Base-by-base conservation (phyloP, 352 stramenopile genomes). In the Pythium aphanidermatum region DNA sequence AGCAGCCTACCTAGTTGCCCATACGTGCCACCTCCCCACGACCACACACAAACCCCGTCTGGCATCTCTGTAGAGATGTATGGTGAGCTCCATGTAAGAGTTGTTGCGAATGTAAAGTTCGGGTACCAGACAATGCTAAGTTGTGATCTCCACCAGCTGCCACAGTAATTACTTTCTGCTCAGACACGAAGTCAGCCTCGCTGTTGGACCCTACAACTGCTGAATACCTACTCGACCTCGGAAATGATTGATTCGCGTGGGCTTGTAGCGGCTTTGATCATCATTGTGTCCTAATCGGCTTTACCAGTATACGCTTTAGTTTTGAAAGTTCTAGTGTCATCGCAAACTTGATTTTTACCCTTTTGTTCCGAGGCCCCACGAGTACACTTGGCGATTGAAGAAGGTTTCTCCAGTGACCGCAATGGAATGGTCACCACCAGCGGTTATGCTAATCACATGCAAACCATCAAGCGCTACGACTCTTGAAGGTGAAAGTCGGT, bases 301-400 rank as follows among this genome's bases (percentile, higher is more conserved):
- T n/a, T n/a, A n/a, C n/a, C n/a, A n/a, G n/a, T n/a, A n/a, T n/a
- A n/a, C n/a, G n/a, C n/a, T n/a, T n/a, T n/a, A n/a, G n/a, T n/a
- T n/a, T n/a, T n/a, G n/a, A n/a, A n/a, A n/a, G n/a, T n/a, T n/a
- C n/a, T n/a, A n/a, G n/a, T n/a, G n/a, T n/a, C n/a, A n/a, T n/a
- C n/a, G n/a, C n/a, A n/a, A n/a, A n/a, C n/a, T n/a, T n/a, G n/a
- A n/a, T n/a, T n/a, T n/a, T 7, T 63, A 92, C 80, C 80, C 80
- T 19, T 85, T 81, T 11, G 46, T 42, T 11, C 77, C 80, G 14
- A 65, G 57, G 3, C 80, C 80, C 80, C 80, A 92, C 3, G 79
- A 83, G 50, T 85, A 86, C n/a, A 92, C 74, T 56, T 92, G 80
- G 1, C 73, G 68, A 60, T 82, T 85, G 26, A 73, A 78, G 12